phyloP scores from a whole-genome alignment of 2,329 filamentous ascomycete species.

The Dryadomyces sulphureus region DNA sequence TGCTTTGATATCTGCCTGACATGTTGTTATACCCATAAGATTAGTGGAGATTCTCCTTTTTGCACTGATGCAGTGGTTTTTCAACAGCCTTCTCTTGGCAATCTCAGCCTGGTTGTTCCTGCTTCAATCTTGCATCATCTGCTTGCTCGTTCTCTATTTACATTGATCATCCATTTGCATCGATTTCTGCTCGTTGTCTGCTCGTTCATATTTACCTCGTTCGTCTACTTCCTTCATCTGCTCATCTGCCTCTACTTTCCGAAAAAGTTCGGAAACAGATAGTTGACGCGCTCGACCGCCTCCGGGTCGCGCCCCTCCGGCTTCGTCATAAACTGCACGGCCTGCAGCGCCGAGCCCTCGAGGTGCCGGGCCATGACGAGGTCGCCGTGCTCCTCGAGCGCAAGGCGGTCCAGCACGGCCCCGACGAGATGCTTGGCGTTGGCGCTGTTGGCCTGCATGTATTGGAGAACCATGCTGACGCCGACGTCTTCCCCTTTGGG shows the following conservation, averaged over 20 bases:
- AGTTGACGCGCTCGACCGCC: slow-evolving; percentile 66
- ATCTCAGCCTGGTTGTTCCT: too few species aligned
- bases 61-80: too few species aligned
- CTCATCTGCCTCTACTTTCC: neutral
- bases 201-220: neutral
- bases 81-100: too few species aligned
- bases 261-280: slow-evolving; percentile 76
- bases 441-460: slow-evolving; percentile 84
- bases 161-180: too few species aligned
- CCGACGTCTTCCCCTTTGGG: slow-evolving; percentile 67
- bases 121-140: too few species aligned
- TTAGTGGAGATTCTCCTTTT: too few species aligned
- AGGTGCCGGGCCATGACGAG: slow-evolving; percentile 70
- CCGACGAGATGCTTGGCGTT: slow-evolving; percentile 79
- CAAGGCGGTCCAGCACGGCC: slow-evolving; percentile 75
- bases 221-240: too few species aligned
- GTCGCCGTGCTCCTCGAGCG: slow-evolving; percentile 60
- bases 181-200: neutral
- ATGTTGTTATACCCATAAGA: too few species aligned
- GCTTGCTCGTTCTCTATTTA: too few species aligned
- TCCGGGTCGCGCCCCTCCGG: slow-evolving; percentile 57
- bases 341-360: slow-evolving; percentile 60
- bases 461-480: slow-evolving; percentile 91
- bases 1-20: too few species aligned
- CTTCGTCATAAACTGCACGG: slow-evolving; percentile 70